Conservation (phyloP, 352 stramenopile species). For the Thalassiosira mediterranea region DNA sequence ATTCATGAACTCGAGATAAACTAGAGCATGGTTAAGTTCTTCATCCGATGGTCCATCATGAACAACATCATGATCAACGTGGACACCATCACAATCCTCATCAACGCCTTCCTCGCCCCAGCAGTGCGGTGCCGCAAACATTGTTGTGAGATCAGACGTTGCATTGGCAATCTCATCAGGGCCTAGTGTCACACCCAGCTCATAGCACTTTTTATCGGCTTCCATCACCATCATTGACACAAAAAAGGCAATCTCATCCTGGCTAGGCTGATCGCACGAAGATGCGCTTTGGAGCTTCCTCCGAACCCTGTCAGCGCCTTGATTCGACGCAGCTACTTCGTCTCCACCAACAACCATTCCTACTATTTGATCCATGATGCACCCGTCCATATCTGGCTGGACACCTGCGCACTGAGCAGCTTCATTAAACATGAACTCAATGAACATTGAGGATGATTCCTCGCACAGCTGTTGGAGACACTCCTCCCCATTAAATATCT, state of each 20-base stretch:
- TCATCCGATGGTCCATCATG: too few species aligned
- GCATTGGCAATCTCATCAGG: constrained; percentile 15
- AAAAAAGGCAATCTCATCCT: neutral
- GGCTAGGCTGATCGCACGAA: constrained; percentile 1
- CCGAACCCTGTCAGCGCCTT: neutral
- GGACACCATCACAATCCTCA: too few species aligned
- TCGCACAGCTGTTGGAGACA: constrained; percentile 29
- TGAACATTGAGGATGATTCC: constrained; percentile 5
- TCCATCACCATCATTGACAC: constrained; percentile 19
- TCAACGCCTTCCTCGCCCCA: neutral
- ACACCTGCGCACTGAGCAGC: constrained; percentile 33
- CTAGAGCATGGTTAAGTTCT: constrained; percentile 14
- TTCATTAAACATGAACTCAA: constrained; percentile 43
- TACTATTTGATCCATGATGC: constrained; percentile 32
- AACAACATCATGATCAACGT: too few species aligned
- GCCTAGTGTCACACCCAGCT: constrained; percentile 7
- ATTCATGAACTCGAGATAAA: constrained; percentile 25
- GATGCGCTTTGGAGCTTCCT: neutral
- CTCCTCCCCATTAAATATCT: constrained; percentile 12
- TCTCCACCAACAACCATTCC: constrained; percentile 20
- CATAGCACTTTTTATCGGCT: constrained; percentile 19
- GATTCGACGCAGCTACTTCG: neutral
- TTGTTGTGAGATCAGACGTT: constrained; percentile 27
- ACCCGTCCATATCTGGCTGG: constrained; percentile 28
- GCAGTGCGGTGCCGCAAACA: constrained; percentile 27